Conservation (phyloP, 2,329 filamentous ascomycete genomes). For the Phyllosticta capitalensis region DNA sequence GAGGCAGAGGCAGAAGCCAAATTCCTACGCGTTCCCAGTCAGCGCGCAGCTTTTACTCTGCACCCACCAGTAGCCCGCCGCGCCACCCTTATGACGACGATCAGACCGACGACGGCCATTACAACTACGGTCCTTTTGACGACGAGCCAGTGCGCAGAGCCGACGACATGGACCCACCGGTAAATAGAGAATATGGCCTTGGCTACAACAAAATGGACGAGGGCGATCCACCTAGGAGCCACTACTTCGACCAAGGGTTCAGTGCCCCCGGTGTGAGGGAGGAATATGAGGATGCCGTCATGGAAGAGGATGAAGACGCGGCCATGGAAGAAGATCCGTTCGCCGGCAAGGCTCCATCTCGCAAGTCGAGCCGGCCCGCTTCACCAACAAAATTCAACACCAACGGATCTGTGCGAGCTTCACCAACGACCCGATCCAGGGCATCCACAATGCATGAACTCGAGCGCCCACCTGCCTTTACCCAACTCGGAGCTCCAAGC, state of each 20-base stretch:
- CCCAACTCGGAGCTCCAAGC: conserved; percentile 15
- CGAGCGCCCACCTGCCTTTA: conserved; percentile 2
- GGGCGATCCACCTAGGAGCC: neutral
- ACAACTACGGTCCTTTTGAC: conserved; percentile 15
- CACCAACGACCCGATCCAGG: conserved; percentile 14
- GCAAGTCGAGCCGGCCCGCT: conserved; percentile 6
- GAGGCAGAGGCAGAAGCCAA: conserved; percentile 6
- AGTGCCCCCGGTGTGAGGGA: conserved; percentile 10
- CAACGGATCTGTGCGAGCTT: conserved; percentile 20
- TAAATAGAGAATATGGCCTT: conserved; percentile 20
- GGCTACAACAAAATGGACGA: conserved; percentile 18
- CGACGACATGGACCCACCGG: conserved; percentile 14
- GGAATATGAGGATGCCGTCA: conserved; percentile 18
- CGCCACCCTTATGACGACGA: conserved; percentile 15
- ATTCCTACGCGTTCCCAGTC: conserved; percentile 10
- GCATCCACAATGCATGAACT: conserved; percentile 18
- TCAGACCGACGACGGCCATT: conserved; percentile 12
- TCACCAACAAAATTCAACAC: conserved; percentile 29
- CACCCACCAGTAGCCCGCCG: conserved; percentile 22
- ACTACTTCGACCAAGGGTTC: conserved; percentile 2
- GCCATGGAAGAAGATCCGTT: conserved; percentile 22
- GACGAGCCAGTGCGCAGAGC: conserved; percentile 8
- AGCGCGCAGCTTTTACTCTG: conserved; percentile 12
- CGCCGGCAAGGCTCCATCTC: conserved; percentile 1
- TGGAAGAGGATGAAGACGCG: conserved; percentile 25